These are phyloP conservation scores for Pythium rishiriense DNA, from an alignment of 352 stramenopile genomes.

Conservation along the genomic window DNA sequence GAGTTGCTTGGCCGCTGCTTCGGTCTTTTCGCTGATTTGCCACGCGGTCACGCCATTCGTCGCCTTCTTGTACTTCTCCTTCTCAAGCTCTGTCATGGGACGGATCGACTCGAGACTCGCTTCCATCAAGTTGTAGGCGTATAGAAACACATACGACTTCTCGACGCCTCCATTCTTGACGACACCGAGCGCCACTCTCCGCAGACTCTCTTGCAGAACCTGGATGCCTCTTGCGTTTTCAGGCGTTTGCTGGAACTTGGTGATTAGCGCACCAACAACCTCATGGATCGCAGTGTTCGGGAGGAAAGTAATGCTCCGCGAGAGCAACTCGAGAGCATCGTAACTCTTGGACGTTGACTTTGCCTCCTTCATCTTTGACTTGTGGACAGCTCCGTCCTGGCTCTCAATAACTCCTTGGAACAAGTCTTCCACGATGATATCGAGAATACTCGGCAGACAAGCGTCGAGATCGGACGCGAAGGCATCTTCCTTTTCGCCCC, in stretches of 20 bases:
- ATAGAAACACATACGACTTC: conserved; percentile 83
- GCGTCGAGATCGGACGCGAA: conserved; percentile 72
- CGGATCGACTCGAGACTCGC: conserved; percentile 73
- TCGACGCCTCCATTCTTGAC: conserved; percentile 85
- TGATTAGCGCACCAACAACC: conserved; percentile 70
- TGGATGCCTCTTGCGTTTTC: conserved; percentile 56
- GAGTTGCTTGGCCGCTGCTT: conserved; percentile 55
- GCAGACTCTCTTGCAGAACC: conserved; percentile 76
- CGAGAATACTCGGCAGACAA: conserved; percentile 79
- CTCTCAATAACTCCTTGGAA: conserved; percentile 73
- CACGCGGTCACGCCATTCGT: conserved; percentile 43
- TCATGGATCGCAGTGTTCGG: conserved; percentile 81
- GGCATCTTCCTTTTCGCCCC: conserved; percentile 28
- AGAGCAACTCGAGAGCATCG: conserved; percentile 80
- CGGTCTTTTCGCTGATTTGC: conserved; percentile 84
- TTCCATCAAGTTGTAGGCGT: conserved; percentile 83
- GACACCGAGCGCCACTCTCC: conserved; percentile 74
- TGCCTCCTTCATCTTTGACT: conserved; percentile 91
- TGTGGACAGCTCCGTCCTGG: conserved; percentile 53
- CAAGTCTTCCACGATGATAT: conserved; percentile 79
- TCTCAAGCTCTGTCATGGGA: conserved; percentile 65
- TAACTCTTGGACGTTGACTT: conserved; percentile 60
- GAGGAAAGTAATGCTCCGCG: conserved; percentile 82
- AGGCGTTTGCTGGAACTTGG: conserved; percentile 66
- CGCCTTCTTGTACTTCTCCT: conserved; percentile 50